phyloP scores from a whole-genome alignment of 345 rosid genomes.

The Linum lewisii region DNA sequence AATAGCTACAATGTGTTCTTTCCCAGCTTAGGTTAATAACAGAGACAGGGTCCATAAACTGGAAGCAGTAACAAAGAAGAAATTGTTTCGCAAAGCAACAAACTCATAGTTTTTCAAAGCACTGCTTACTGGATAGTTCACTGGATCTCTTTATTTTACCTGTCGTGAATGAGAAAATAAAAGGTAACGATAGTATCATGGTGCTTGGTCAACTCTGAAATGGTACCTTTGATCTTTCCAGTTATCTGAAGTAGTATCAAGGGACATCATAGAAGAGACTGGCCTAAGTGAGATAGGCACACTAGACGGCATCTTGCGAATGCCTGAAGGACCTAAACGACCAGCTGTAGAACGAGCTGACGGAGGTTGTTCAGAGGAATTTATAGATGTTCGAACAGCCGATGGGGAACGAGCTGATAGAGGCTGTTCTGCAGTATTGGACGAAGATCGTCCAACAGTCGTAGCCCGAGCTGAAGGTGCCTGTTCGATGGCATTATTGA shows the following conservation, averaged over 20 bases:
- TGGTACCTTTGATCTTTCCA: constrained; percentile 54
- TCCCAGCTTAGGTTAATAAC: background rate
- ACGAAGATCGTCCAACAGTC: too few species aligned
- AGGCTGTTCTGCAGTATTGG: too few species aligned
- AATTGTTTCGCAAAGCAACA: too few species aligned
- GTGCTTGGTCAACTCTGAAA: background rate
- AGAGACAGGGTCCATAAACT: constrained; percentile 1
- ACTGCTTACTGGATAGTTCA: too few species aligned
- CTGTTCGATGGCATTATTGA: constrained; percentile 32
- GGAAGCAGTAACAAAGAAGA: background rate
- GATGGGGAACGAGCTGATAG: background rate
- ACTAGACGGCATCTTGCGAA: constrained; percentile 36
- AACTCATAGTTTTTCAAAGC: too few species aligned
- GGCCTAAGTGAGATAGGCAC: constrained; percentile 53
- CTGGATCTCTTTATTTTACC: too few species aligned
- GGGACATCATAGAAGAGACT: constrained; percentile 26
- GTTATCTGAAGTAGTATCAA: constrained; percentile 31
- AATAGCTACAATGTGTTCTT: background rate
- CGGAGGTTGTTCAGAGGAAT: constrained; percentile 35
- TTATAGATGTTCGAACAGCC: constrained; percentile 14
- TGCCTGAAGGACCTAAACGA: constrained; percentile 35
- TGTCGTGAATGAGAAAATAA: too few species aligned
- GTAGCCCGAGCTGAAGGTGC: constrained; percentile 32
- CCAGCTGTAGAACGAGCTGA: constrained; percentile 42
- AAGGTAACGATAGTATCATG: background rate